Base-by-base conservation (phyloP, 371 early-diverging fungal species). In the Syncephalastrum racemosum region DNA sequence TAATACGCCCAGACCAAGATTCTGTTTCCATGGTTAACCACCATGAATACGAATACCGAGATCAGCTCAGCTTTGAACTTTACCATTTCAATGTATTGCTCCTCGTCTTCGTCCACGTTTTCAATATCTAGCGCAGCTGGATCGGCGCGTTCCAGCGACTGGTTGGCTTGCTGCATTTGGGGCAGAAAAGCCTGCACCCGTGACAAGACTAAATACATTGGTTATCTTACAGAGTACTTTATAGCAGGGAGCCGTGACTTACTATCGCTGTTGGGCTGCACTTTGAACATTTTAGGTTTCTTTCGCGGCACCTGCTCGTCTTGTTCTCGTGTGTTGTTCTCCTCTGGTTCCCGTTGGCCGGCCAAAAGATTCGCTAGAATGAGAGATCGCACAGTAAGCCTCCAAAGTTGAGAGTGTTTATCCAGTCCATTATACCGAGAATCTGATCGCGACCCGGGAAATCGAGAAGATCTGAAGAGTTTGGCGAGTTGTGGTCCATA, bases 61-160 rank as follows among this genome's bases (percentile, higher is more conserved):
- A 16, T 19, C 40, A 36, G 49, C 5, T 36, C 40, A 20, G 12
- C 22, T 18, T 10, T 46, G 10, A 46, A 18, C 6, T 16, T 49
- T 67, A 77, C 85, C 85, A 85, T 85, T 56, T 85, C 85, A 46
- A 85, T 85, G 52, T 83, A 85, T 63, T 79, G 86, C 6, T 60
- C 67, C 2, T 68, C 36, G 5, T 79, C 71, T 19, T 69, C 66
- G 10, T 31, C 36, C 2, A 85, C 68, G 49, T 86, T 77, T 48
- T 85, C 86, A 52, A 85, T 84, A 52, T 84, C 73, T 7, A 82
- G 44, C 45, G 70, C 65, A 8, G 62, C 51, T 1, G 75, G 73
- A 56, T 85, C 81, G 18, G 54, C 50, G 13, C 58, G 23, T 22
- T 70, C 51, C 4, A 84, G 67, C 20, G 73, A 52, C n/a, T 70